Conservation (phyloP, 495 filamentous ascomycete species). For the Extremus antarcticus region DNA sequence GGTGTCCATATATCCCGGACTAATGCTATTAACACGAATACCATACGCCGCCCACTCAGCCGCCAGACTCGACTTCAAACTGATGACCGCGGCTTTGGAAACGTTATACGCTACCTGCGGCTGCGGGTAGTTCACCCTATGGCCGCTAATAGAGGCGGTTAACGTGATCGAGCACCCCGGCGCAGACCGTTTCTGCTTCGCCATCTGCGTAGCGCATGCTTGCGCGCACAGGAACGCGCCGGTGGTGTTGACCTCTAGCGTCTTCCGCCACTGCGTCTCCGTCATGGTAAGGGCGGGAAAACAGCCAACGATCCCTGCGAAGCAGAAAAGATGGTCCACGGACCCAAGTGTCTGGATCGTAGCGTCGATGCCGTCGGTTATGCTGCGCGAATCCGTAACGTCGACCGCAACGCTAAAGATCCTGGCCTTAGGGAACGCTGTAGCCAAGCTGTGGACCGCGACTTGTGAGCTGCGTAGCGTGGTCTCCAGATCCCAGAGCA, state of each 20-base stretch:
- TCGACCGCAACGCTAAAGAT: slow-evolving; percentile 43
- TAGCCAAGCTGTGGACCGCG: slow-evolving; percentile 34
- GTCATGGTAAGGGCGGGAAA: slow-evolving; percentile 46
- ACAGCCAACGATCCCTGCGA: slow-evolving; percentile 58
- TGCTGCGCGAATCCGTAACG: slow-evolving; percentile 38
- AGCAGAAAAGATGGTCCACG: slow-evolving; percentile 50
- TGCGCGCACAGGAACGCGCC: slow-evolving; percentile 61
- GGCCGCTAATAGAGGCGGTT: slow-evolving; percentile 56
- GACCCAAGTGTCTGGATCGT: slow-evolving; percentile 37
- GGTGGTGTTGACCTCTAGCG: slow-evolving; percentile 57
- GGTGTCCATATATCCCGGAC: slow-evolving; percentile 72
- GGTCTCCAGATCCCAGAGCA: slow-evolving; percentile 51
- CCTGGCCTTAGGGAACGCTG: slow-evolving; percentile 43
- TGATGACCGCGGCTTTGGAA: slow-evolving; percentile 52
- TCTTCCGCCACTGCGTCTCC: slow-evolving; percentile 43
- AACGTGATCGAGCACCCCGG: slow-evolving; percentile 55
- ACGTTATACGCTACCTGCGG: slow-evolving; percentile 62
- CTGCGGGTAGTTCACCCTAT: slow-evolving; percentile 57
- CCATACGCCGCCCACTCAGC: slow-evolving; percentile 54
- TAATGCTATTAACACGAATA: slow-evolving; percentile 60
- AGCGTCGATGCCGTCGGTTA: slow-evolving; percentile 34
- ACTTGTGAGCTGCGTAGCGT: slow-evolving; percentile 29
- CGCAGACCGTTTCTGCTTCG: slow-evolving; percentile 3
- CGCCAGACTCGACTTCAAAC: slow-evolving; percentile 49
- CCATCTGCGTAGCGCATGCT: slow-evolving; percentile 41